Conservation (phyloP, 345 rosid genomes). For the Salix brachista region DNA sequence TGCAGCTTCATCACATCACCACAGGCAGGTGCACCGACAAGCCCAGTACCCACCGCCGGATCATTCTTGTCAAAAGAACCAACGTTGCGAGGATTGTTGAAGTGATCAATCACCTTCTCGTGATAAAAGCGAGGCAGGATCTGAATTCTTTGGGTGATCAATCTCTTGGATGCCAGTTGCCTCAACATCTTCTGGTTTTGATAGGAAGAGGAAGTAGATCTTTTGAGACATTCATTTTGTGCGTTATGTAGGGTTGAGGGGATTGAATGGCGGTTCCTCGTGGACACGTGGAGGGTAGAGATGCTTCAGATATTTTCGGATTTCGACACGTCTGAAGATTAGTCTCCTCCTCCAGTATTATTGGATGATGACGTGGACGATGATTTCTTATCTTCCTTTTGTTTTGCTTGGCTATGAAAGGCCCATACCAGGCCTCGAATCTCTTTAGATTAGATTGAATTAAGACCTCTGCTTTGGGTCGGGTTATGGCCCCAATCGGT, state of each 20-base stretch:
- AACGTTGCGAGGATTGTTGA: constrained; percentile 90
- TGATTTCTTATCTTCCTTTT: not conserved
- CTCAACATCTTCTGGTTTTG: constrained; percentile 35
- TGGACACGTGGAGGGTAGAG: constrained; percentile 12
- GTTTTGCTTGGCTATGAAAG: not conserved
- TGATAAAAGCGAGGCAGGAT: constrained; percentile 56
- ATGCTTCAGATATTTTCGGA: not conserved
- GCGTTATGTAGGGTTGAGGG: not conserved
- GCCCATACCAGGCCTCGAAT: not conserved
- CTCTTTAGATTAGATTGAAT: not conserved
- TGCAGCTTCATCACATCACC: constrained; percentile 99
- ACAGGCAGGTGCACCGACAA: constrained; percentile 98
- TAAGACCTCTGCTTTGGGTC: not conserved
- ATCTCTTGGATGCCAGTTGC: constrained; percentile 44
- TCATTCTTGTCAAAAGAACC: constrained; percentile 94
- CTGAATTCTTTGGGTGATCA: constrained; percentile 35
- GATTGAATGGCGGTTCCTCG: not conserved
- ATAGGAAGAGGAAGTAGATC: not conserved
- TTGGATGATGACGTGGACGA: not conserved
- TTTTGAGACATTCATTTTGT: not conserved
- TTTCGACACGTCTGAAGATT: not conserved
- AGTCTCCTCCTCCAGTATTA: not conserved
- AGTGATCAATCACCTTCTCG: constrained; percentile 94
- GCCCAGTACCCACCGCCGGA: constrained; percentile 78
- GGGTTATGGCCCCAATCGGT: not conserved